Evolutionary conservation across 2,329 filamentous ascomycete species (phyloP), one percentile per base, ranked within the genome.

Genomic region (Nigrograna mackinnonii): DNA sequence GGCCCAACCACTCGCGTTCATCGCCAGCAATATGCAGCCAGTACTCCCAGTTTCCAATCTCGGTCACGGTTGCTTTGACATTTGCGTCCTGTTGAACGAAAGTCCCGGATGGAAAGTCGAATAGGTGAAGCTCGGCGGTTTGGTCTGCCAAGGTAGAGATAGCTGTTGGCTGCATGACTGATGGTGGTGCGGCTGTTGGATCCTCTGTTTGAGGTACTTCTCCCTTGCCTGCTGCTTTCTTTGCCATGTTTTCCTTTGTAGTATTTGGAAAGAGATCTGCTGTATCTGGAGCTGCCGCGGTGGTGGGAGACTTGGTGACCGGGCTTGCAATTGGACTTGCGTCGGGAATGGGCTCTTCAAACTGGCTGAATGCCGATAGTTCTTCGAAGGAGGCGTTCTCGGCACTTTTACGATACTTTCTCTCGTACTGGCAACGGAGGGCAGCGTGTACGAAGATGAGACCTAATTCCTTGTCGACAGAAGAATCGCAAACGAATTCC

Each of bases 401-500:
- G 56, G 89, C 82, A 28, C 83, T 85, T 61, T 86, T 87, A 50
- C 89, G 83, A 69, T 94, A 95, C 69, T 96, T 97, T 62, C 92
- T 83, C 74, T 99, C 94, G 86, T 95, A 99, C 70, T 99, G 94
- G 67, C 94, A 96, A 80, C 96, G 86, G 44, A 89, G 81, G 6
- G 94, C 89, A 39, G 90, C 85, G 40, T 86, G 78, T 62, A 92
- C 84, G 67, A 99, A 97, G 13, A 86, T 82, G 34, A 85, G 79
- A 18, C 94, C 86, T 56, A 91, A 87, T 35, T 83, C 79, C 3
- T 83, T 74, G 20, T 84, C 76, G 31, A 87, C 82, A 11, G 85
- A 84, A 28, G 77, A 68, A 71, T 97, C 94, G 74, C 91, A 97
- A 51, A 99, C 88, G 65, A 97, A 99, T 69, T 99, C 92, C 79